Base-by-base conservation (phyloP, 495 filamentous ascomycete species). In the Tuber melanosporum region DNA sequence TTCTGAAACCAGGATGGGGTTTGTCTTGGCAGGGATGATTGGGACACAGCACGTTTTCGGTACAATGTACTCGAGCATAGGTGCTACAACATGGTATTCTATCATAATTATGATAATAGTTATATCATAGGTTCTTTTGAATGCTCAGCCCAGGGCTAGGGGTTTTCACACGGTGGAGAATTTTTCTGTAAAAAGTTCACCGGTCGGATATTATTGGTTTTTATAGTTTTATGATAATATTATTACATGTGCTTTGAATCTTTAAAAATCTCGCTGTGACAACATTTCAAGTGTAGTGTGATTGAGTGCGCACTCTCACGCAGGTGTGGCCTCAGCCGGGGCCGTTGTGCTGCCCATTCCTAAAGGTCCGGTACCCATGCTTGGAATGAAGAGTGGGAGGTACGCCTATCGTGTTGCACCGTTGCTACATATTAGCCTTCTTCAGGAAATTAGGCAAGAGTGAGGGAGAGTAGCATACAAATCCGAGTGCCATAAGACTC, bases 381-480 rank as follows among this genome's bases (percentile, higher is more conserved):
- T 80, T 41, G 81, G 81, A 22, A 83, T 46, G 36, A 83, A 83
- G 44, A 83, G 62, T 22, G 81, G 81, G 6, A 83, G 72, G 76
- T 83, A 83, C 19, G 76, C 32, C 75, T 46, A 32, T 49, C 26
- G 26, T 49, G 43, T 76, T 49, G 45, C 15, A 19, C 45, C 15
- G 17, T 47, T 47, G 17, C 17, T 36, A 45, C 39, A 41, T 43
- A 72, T 22, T 66, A 36, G n/a, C 17, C 71, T 19, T 43, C 19
- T 20, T 76, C 32, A 49, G 26, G 26, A n/a, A n/a, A 20, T 12
- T 32, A 10, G 7, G 15, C 6, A 8, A 44, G 52, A 47, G 19
- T 10, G 46, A 42, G 12, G 3, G 6, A 8, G 41, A 32, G 36
- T 7, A 17, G 74, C 78, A 52, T 45, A 82, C 81, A 73, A 83